Evolutionary conservation across 164 flowering plant genomes (phyloP), one percentile per base, ranked within the genome.

Genomic region (Akebia trifoliata): DNA sequence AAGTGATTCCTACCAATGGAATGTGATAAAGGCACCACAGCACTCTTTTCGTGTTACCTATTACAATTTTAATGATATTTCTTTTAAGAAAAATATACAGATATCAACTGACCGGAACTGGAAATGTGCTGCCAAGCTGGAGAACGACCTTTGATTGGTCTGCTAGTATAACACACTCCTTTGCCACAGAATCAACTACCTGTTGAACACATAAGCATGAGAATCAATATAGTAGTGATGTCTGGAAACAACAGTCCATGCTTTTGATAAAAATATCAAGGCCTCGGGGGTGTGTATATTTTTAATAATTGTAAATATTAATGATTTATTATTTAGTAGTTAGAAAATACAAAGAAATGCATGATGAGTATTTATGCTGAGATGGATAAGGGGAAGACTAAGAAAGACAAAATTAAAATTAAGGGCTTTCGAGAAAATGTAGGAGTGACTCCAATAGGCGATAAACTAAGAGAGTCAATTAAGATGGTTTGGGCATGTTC

Each of bases 61-160:
- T n/a, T n/a, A n/a, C n/a, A 40, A 15, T 7, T 45, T 22, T 45
- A 45, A 45, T 21, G 26, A 45, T 45, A 30, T 0, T 30, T 17
- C 17, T 40, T 21, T 21, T 8, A 40, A 29, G 15, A 39, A 18
- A 50, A 10, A 40, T 2, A 6, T 29, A 14, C 2, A 45, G 14
- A 45, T 30, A 9, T 31, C 10, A 49, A 60, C 71, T 68, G 35
- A 68, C 71, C 39, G 71, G 66, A 36, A 68, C 66, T 25, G 71
- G 71, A 57, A 68, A 68, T 57, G 67, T 68, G 53, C 66, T 68
- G 44, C 71, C 71, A 56, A 68, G 71, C 63, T 57, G 66, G 55
- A 34, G 58, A 45, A 68, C 71, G 30, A 68, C 63, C 50, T 68
- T 68, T 46, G 71, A 61, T 36, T 62, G 59, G 59, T 68, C 71